Evolutionary conservation across 441 rosid genomes (phyloP).

Genomic region (Mallotus repandus): DNA sequence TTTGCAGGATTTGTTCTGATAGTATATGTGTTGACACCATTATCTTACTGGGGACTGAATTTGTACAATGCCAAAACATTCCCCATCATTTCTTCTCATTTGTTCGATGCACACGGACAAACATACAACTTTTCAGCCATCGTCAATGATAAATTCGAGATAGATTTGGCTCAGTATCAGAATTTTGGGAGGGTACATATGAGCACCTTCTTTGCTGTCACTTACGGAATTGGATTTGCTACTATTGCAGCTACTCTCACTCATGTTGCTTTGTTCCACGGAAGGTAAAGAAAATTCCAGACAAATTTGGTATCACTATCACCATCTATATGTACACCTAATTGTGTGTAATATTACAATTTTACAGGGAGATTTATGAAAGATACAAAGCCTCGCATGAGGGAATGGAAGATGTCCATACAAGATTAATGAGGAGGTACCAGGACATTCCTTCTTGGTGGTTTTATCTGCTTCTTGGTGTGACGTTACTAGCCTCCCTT

Average conservation of each 20-base stretch:
- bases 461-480: constrained; percentile 34
- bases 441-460: constrained; percentile 44
- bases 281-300: constrained; percentile 30
- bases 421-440: constrained; percentile 38
- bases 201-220: constrained; percentile 37
- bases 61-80: constrained; percentile 26
- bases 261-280: constrained; percentile 40
- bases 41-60: constrained; percentile 31
- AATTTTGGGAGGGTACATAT: constrained; percentile 28
- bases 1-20: constrained; percentile 26
- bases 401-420: constrained; percentile 40
- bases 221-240: constrained; percentile 37
- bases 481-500: constrained; percentile 29
- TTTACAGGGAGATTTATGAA: constrained; percentile 37
- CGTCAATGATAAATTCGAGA: constrained; percentile 31
- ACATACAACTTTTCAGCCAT: constrained; percentile 25
- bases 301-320: no score
- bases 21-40: constrained; percentile 27
- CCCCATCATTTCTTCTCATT: constrained; percentile 32
- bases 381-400: constrained; percentile 29
- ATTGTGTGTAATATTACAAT: no score
- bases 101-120: constrained; percentile 26
- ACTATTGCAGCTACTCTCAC: constrained; percentile 34
- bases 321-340: no score
- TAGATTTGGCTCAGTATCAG: constrained; percentile 27